phyloP scores from a whole-genome alignment of 805 yeast genomes.

The Candida tammaniensis region DNA sequence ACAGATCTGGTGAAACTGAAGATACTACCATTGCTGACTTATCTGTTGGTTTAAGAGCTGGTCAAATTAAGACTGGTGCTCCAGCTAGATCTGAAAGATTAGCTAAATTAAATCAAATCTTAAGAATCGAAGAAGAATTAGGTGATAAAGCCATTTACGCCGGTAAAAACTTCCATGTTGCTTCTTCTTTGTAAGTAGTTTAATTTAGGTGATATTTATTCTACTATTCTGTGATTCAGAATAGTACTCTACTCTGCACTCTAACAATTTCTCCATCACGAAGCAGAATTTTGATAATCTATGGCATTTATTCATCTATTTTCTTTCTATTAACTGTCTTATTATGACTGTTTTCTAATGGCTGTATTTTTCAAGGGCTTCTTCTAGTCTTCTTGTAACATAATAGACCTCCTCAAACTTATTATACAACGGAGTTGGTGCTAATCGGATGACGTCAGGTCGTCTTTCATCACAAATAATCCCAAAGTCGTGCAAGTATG shows the following conservation, averaged over 20 bases:
- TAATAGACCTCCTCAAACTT: constrained; percentile 60
- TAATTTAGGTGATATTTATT: too few species aligned
- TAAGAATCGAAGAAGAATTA: constrained; percentile 97
- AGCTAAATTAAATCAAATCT: constrained; percentile 97
- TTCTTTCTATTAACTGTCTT: constrained; percentile 1
- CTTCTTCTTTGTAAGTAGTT: constrained; percentile 41
- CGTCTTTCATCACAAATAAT: constrained; percentile 85
- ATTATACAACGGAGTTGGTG: constrained; percentile 84
- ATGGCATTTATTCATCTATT: not conserved
- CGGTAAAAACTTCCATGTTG: constrained; percentile 80
- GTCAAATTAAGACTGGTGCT: constrained; percentile 99
- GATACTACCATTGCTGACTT: constrained; percentile 98
- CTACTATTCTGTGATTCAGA: too few species aligned
- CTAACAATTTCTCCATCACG: too few species aligned
- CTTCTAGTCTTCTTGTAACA: constrained; percentile 46
- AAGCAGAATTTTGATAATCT: too few species aligned
- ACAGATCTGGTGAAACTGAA: constrained; percentile 99
- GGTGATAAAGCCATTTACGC: constrained; percentile 97
- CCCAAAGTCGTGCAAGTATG: constrained; percentile 52
- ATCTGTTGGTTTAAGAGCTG: constrained; percentile 96
- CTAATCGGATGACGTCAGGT: constrained; percentile 87
- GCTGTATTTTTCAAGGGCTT: constrained; percentile 23
- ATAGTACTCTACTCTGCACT: too few species aligned
- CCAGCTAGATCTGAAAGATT: constrained; percentile 99
- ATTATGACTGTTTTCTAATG: too few species aligned